These are phyloP conservation scores for Paecilomyces fulvus DNA, from an alignment of 2,329 filamentous ascomycete genomes.

Conservation along the genomic window DNA sequence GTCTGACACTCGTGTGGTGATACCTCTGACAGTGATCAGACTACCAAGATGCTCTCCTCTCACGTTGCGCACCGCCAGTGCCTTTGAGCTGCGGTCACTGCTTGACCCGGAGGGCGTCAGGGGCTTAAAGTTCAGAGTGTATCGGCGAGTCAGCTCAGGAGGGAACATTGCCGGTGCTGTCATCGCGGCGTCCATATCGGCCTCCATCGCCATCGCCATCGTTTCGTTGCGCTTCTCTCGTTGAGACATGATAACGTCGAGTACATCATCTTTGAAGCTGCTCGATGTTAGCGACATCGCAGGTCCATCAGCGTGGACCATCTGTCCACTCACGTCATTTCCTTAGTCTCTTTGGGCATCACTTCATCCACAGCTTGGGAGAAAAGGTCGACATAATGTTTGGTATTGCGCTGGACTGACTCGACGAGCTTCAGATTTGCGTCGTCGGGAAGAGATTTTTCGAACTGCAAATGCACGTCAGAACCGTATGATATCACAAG, in stretches of 20 bases:
- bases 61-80: slow-evolving; percentile 85
- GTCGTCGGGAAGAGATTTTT: slow-evolving; percentile 60
- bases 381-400: slow-evolving; percentile 89
- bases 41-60: slow-evolving; percentile 86
- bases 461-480: slow-evolving; percentile 51
- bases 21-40: slow-evolving; percentile 89
- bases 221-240: slow-evolving; percentile 78
- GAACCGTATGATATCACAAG: background rate
- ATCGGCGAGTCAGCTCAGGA: slow-evolving; percentile 81
- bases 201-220: slow-evolving; percentile 58
- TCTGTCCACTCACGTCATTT: slow-evolving; percentile 56
- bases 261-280: slow-evolving; percentile 92
- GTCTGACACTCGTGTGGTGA: slow-evolving; percentile 90
- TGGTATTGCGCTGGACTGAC: slow-evolving; percentile 82
- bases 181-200: slow-evolving; percentile 54
- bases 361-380: slow-evolving; percentile 80
- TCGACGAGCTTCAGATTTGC: slow-evolving; percentile 61
- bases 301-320: background rate
- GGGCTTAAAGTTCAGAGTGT: slow-evolving; percentile 94
- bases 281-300: slow-evolving; percentile 11
- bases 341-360: slow-evolving; percentile 68
- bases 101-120: slow-evolving; percentile 63
- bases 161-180: slow-evolving; percentile 70
- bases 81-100: slow-evolving; percentile 50
- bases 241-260: slow-evolving; percentile 94